phyloP scores from a whole-genome alignment of 2,329 filamentous ascomycete species.

The Trichoderma gracile region DNA sequence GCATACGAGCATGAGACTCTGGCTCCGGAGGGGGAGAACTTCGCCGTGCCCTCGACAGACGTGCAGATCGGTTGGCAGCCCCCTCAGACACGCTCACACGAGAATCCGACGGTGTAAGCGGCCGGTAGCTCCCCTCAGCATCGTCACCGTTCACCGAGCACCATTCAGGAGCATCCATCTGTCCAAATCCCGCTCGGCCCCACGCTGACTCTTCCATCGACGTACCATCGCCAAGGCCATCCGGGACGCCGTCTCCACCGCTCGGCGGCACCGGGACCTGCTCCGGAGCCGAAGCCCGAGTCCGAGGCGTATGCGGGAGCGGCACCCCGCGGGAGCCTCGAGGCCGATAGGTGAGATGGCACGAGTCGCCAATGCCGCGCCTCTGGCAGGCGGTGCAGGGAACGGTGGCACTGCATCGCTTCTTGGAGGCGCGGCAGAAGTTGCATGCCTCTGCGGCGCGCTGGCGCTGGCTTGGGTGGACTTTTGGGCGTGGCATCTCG shows the following conservation, averaged over 20 bases:
- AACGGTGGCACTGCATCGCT: conserved; percentile 50
- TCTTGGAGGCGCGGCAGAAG: conserved; percentile 51
- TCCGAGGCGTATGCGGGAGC: neutral
- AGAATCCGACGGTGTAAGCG: conserved; percentile 37
- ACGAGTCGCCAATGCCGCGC: conserved; percentile 45
- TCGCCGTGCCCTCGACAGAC: conserved; percentile 22
- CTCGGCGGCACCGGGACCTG: conserved; percentile 11
- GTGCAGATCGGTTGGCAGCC: conserved; percentile 24
- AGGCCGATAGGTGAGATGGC: conserved; percentile 39
- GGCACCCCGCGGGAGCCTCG: conserved; percentile 31
- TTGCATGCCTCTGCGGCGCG: conserved; percentile 52
- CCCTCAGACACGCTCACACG: conserved; percentile 31
- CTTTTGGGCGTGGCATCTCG: conserved; percentile 56
- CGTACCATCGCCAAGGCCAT: neutral
- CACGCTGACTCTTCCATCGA: conserved; percentile 6
- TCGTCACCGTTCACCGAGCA: conserved; percentile 1
- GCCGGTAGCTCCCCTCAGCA: conserved; percentile 26
- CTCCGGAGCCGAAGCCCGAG: neutral
- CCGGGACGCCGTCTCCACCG: conserved; percentile 9
- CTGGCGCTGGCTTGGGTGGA: conserved; percentile 50
- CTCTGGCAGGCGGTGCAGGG: conserved; percentile 51
- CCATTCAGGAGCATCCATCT: conserved; percentile 9
- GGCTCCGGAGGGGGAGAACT: conserved; percentile 15
- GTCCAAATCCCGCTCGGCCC: conserved; percentile 1
- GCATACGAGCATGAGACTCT: conserved; percentile 43